Evolutionary conservation across 1,284 basidiomycete genomes (phyloP).

Genomic region (Bondarzewia mesenterica): DNA sequence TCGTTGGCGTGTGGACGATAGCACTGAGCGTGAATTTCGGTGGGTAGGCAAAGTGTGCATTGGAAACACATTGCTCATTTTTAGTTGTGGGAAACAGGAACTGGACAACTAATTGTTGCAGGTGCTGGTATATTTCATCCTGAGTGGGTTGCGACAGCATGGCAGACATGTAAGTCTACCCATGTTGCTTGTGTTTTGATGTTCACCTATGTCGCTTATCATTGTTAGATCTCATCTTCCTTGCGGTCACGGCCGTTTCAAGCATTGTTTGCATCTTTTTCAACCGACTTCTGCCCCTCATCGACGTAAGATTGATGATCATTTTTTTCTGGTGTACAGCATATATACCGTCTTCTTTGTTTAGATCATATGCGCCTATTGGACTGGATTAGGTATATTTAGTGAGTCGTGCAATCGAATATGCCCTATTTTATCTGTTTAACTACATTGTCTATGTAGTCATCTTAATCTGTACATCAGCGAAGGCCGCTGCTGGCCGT

Average conservation of each 20-base stretch:
- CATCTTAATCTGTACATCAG: constrained; percentile 38
- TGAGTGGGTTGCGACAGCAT: constrained; percentile 38
- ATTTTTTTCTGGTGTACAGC: neutral
- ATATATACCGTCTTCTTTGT: too few relatives aligned
- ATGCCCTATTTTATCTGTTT: too few relatives aligned
- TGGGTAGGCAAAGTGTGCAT: constrained; percentile 14
- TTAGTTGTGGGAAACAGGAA: constrained; percentile 30
- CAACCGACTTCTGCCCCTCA: constrained; percentile 34
- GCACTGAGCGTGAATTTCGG: constrained; percentile 47
- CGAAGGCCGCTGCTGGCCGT: constrained; percentile 39
- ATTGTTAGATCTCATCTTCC: constrained; percentile 38
- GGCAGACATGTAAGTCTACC: constrained; percentile 39
- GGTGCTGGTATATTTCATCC: constrained; percentile 41
- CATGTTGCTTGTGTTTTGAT: neutral
- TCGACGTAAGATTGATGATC: constrained; percentile 47
- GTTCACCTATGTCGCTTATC: too few relatives aligned
- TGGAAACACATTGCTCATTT: too few relatives aligned
- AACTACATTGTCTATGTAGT: constrained; percentile 27
- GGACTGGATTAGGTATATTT: constrained; percentile 45
- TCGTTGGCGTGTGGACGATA: constrained; percentile 49
- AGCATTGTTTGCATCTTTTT: constrained; percentile 39
- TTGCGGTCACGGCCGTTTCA: constrained; percentile 34
- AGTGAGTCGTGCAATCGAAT: constrained; percentile 20
- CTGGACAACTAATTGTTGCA: constrained; percentile 41
- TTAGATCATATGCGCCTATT: constrained; percentile 43